Conservation (phyloP, 2,329 filamentous ascomycete genomes). For the Beauveria bassiana region DNA sequence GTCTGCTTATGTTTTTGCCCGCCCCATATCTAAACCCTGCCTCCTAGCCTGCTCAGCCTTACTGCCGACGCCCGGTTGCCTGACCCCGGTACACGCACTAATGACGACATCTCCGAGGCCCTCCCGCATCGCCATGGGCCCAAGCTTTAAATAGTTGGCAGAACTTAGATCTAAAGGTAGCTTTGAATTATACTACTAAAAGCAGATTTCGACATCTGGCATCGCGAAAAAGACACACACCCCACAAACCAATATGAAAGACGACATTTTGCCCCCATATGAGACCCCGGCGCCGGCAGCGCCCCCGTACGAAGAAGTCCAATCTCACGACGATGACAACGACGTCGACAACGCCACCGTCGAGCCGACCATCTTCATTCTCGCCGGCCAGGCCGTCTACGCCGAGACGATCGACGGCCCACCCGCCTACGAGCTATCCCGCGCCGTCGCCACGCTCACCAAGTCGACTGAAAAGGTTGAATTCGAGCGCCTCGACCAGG, state of each 20-base stretch:
- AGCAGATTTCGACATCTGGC: neutral
- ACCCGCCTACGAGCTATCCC: neutral
- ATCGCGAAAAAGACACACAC: neutral
- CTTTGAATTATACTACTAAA: no score
- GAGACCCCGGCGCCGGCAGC: neutral
- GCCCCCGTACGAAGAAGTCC: neutral
- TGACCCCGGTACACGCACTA: neutral
- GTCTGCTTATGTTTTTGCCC: neutral
- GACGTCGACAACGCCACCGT: neutral
- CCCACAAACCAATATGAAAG: neutral
- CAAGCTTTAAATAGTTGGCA: neutral
- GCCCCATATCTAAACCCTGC: neutral
- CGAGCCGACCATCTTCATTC: slow-evolving; percentile 2
- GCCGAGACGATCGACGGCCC: neutral
- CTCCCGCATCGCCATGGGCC: neutral
- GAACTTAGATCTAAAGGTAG: neutral
- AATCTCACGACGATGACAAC: neutral
- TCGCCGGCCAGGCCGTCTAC: neutral
- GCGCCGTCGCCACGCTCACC: neutral
- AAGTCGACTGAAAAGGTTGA: neutral
- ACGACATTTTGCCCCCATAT: neutral
- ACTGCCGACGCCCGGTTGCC: neutral
- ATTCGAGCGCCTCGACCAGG: neutral
- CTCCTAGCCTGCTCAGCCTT: neutral
- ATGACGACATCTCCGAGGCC: neutral